phyloP scores from a whole-genome alignment of 2,329 filamentous ascomycete species.

The Clonostachys byssicola region DNA sequence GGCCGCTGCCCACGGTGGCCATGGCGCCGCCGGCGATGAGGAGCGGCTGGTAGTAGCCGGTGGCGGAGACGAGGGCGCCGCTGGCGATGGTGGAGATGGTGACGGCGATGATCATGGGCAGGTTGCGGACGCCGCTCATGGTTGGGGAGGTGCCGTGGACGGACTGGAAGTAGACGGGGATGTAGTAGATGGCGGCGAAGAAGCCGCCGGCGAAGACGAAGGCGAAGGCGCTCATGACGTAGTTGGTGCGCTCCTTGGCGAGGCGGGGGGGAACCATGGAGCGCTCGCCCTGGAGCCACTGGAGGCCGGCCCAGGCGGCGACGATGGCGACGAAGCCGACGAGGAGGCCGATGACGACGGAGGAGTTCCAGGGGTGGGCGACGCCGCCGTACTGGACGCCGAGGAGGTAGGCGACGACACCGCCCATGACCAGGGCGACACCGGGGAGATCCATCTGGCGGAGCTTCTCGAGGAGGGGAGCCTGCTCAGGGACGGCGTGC shows the following conservation, averaged over 20 bases:
- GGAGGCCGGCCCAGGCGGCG: slow-evolving; percentile 20
- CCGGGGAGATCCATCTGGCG: slow-evolving; percentile 37
- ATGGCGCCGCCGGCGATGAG: slow-evolving; percentile 39
- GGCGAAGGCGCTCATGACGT: slow-evolving; percentile 21
- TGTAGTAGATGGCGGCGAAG: slow-evolving; percentile 24
- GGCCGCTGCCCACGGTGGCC: slow-evolving; percentile 34
- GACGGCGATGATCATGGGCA: slow-evolving; percentile 34
- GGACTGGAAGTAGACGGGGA: slow-evolving; percentile 31
- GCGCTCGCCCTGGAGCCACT: slow-evolving; percentile 31
- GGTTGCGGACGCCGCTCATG: slow-evolving; percentile 27
- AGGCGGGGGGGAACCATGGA: slow-evolving; percentile 29
- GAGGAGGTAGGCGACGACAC: slow-evolving; percentile 30
- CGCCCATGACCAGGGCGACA: slow-evolving; percentile 30
- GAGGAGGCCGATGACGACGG: slow-evolving; percentile 27
- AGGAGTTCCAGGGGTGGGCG: slow-evolving; percentile 27
- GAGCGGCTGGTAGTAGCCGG: slow-evolving; percentile 36
- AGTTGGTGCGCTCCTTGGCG: slow-evolving; percentile 22
- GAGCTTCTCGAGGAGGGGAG: slow-evolving; percentile 28
- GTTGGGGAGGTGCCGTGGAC: slow-evolving; percentile 26
- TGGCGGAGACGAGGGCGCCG: slow-evolving; percentile 29
- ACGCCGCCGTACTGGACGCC: slow-evolving; percentile 37
- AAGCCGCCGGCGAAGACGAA: slow-evolving; percentile 22
- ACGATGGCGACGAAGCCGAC: slow-evolving; percentile 21
- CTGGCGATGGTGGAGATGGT: slow-evolving; percentile 32
- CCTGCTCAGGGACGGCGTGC: slow-evolving; percentile 21